A percentile compares a stretch with the other conserved stretches of the same genome.
Conservation (phyloP, 2,329 filamentous ascomycete genomes). For the Purpureocillium takamizusanense region DNA sequence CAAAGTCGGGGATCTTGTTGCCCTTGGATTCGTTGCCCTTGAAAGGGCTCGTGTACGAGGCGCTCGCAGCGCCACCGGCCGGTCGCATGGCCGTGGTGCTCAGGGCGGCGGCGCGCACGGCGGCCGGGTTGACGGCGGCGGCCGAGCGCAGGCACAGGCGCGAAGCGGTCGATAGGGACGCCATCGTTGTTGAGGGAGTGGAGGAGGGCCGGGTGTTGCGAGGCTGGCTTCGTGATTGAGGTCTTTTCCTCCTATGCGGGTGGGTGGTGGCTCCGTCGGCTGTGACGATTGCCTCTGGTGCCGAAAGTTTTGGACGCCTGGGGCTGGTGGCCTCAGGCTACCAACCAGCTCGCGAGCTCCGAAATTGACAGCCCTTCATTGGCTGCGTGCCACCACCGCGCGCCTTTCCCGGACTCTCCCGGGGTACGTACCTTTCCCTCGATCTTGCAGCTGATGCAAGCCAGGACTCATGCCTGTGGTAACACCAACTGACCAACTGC, state of each 20-base stretch:
- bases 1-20: conserved; percentile 79
- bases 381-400: conserved; percentile 16
- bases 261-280: conserved; percentile 12
- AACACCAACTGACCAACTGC: background rate
- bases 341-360: conserved; percentile 23
- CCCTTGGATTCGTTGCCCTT: conserved; percentile 46
- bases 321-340: conserved; percentile 33
- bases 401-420: conserved; percentile 20
- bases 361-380: conserved; percentile 40
- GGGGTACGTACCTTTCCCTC: conserved; percentile 9
- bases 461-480: background rate
- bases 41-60: conserved; percentile 55
- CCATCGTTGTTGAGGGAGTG: conserved; percentile 37
- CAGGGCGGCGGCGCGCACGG: conserved; percentile 37
- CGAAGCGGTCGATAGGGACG: conserved; percentile 59
- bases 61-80: conserved; percentile 36
- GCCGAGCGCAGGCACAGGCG: conserved; percentile 58
- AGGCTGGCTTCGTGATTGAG: conserved; percentile 30
- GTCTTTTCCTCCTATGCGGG: conserved; percentile 34
- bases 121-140: conserved; percentile 19
- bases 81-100: conserved; percentile 43
- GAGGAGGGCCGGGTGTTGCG: conserved; percentile 11
- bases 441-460: background rate
- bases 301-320: conserved; percentile 30
- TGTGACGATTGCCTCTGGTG: conserved; percentile 26